Conservation (phyloP, 169 alveolate genomes). For the Babesia sp. region DNA sequence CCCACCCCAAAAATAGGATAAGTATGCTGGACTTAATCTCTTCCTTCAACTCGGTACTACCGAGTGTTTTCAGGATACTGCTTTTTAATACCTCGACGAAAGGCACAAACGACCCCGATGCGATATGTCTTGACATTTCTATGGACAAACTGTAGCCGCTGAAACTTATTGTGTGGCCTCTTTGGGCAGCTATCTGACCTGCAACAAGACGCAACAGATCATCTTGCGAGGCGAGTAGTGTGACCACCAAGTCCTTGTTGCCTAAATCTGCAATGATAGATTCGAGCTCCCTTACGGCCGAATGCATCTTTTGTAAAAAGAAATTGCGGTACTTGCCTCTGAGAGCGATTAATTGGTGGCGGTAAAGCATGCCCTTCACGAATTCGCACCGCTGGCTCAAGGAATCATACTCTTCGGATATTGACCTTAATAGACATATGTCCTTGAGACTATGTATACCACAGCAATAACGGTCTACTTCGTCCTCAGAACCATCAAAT, state of each 20-base stretch:
- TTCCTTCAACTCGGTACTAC: background rate
- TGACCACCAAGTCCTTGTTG: background rate
- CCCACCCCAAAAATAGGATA: background rate
- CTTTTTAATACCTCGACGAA: background rate
- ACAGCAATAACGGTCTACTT: constrained; percentile 7
- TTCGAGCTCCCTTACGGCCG: background rate
- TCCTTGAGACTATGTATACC: constrained; percentile 15
- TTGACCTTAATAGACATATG: constrained; percentile 18
- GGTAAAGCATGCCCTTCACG: constrained; percentile 7
- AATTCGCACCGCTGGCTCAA: background rate
- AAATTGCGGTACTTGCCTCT: background rate
- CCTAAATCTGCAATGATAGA: background rate
- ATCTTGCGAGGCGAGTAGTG: background rate
- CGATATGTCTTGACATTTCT: background rate
- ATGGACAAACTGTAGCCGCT: constrained; percentile 8
- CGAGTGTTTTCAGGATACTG: background rate
- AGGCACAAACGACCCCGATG: background rate
- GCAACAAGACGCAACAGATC: constrained; percentile 2
- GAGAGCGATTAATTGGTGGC: background rate
- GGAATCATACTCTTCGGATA: constrained; percentile 1
- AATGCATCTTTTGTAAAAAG: background rate
- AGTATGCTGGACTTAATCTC: background rate
- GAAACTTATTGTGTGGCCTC: background rate
- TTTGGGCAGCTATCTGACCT: background rate
- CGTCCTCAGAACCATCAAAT: background rate